Base-by-base conservation (phyloP, 495 filamentous ascomycete genomes). In the Amniculicola lignicola region DNA sequence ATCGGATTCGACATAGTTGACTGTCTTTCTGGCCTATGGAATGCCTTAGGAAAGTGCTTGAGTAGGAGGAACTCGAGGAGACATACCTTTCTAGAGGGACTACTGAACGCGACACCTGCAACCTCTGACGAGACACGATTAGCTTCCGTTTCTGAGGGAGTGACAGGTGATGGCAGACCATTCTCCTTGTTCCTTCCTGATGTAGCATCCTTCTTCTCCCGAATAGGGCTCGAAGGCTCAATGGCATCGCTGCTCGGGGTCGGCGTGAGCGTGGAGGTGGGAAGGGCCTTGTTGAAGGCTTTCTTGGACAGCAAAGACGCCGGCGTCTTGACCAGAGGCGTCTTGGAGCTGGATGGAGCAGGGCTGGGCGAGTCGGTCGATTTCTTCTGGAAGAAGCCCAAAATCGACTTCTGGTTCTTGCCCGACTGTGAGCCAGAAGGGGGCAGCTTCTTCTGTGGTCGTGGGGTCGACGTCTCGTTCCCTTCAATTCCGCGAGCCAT, bases 331-430 rank as follows among this genome's bases (percentile, higher is more conserved):
- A 78, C 75, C 9, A 72, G 69, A n/a, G n/a, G n/a, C 6, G 40
- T 47, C 16, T 63, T 74, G 0, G 74, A 72, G 4, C 70, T 74
- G 0, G 67, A 73, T 11, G 75, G 72, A 27, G 72, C 71, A 6
- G 63, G 67, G 56, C 55, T 67, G 0, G 73, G 67, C 70, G 76
- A 72, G 18, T 75, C 72, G 7, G 76, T 75, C 0, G 78, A 72
- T 10, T 80, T 80, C 63, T 86, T 92, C 51, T 85, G 77, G 62
- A 96, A 95, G 76, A 96, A 96, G 29, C 88, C 87, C 2, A 90
- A 75, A 44, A 96, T 93, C 9, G 80, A 81, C 59, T 84, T 88
- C 71, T 92, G 86, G 64, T 82, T 86, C 65, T 86, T 89, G 73
- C 69, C 69, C 7, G 66, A 71, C 47, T 67, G 72, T 5, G 68